Base-by-base conservation (phyloP, 2,329 filamentous ascomycete genomes). In the Exophiala sideris region DNA sequence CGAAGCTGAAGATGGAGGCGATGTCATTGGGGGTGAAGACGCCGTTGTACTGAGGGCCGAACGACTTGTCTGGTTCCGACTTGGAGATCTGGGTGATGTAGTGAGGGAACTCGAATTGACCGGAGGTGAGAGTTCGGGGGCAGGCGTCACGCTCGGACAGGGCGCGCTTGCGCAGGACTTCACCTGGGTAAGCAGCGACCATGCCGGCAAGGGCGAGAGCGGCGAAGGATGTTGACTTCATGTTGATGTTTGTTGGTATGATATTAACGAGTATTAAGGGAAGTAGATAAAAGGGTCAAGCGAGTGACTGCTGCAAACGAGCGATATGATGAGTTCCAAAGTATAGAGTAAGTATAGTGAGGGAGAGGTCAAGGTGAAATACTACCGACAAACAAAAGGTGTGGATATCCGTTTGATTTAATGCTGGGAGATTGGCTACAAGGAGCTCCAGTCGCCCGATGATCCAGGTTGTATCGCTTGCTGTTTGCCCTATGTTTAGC, bases 1-100 rank as follows among this genome's bases (percentile, higher is more conserved):
- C 83, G 70, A 88, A 88, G 73, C 86, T 86, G 78, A 85, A 88
- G 64, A 87, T 79, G 10, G 79, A 79, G 8, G 79, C 80, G 45
- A 80, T 68, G 51, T 71, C 74, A 16, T 69, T 72, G 14, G 74
- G 68, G 10, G 78, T 79, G 35, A 86, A 73, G 9, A 77, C 76
- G 49, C 82, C 84, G 59, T 80, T 78, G 70, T 73, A 79, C 1
- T 75, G 76, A 1, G 78, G 82, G 6, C 83, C 83, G 40, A 71
- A 70, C 0, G 79, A 71, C 3, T 70, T 74, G 65, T 78, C 68
- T 0, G 84, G 82, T 12, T 77, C 70, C 12, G 73, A 69, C 2
- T 76, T 78, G 69, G 83, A 76, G 58, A 87, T 69, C 4, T 82
- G 79, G 32, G 87, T 68, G 64, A 88, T 85, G 52, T 86, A 73